Conservation (phyloP, 2,329 filamentous ascomycete species). For the Drechmeria coniospora region DNA sequence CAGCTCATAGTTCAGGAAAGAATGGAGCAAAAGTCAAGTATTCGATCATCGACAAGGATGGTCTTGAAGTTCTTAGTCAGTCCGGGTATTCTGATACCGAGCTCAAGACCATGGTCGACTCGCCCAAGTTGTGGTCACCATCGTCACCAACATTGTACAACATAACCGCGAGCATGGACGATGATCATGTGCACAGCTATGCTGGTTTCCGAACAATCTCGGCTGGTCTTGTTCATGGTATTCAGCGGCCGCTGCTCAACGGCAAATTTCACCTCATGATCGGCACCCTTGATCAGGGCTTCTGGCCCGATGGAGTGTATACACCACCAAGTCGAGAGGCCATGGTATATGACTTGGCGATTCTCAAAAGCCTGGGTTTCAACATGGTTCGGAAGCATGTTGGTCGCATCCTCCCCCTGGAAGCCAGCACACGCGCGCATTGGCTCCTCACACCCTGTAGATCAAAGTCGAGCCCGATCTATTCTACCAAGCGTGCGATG, state of each 20-base stretch:
- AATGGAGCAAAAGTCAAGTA: conserved; percentile 20
- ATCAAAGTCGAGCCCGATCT: conserved; percentile 54
- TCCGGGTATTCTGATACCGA: conserved; percentile 29
- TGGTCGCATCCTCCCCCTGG: too few species aligned
- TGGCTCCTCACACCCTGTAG: too few species aligned
- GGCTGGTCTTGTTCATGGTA: conserved; percentile 37
- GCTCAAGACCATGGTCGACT: conserved; percentile 39
- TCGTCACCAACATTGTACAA: conserved; percentile 49
- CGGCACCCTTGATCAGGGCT: conserved; percentile 55
- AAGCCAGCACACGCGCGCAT: too few species aligned
- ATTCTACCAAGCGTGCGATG: conserved; percentile 53
- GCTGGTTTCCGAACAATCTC: conserved; percentile 53
- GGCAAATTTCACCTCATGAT: conserved; percentile 54
- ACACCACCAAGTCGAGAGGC: conserved; percentile 49
- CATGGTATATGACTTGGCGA: conserved; percentile 49
- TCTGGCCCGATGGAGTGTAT: conserved; percentile 56
- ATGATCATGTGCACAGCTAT: conserved; percentile 46
- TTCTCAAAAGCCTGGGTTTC: conserved; percentile 50
- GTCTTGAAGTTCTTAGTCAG: conserved; percentile 25
- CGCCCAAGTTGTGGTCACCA: conserved; percentile 49
- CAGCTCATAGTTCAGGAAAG: conserved; percentile 30
- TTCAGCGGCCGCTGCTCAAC: conserved; percentile 48
- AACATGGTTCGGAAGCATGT: conserved; percentile 60
- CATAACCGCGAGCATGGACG: conserved; percentile 34
- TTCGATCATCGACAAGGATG: conserved; percentile 18